Percentiles rank a stretch among this genome's conserved stretches.
phyloP scores from a whole-genome alignment of 2,329 filamentous ascomycete species.

The Scorias spongiosa region DNA sequence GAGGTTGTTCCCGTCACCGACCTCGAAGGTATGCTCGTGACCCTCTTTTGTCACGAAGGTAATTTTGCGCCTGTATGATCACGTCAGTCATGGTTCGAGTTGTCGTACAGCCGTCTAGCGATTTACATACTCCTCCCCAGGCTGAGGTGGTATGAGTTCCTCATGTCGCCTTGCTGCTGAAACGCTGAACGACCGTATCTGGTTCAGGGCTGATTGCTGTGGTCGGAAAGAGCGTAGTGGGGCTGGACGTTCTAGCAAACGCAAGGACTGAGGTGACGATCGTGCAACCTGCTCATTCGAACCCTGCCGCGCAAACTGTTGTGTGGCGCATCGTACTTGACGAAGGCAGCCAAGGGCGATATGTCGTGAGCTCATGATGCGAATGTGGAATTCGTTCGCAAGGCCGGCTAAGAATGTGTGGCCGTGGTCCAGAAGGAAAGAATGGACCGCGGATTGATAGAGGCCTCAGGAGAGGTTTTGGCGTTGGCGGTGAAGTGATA shows the following conservation, averaged over 20 bases:
- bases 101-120: too few relatives aligned
- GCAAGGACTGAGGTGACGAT: too few relatives aligned
- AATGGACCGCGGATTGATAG: too few relatives aligned
- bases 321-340: neutral
- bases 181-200: slow-evolving; percentile 46
- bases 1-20: slow-evolving; percentile 77
- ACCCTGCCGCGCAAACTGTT: neutral
- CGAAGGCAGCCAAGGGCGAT: neutral
- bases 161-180: slow-evolving; percentile 51
- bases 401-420: too few relatives aligned
- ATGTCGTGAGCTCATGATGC: neutral
- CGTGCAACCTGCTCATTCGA: neutral
- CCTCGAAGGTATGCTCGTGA: slow-evolving; percentile 58
- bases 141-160: slow-evolving; percentile 68
- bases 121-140: slow-evolving; percentile 54
- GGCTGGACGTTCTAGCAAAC: too few relatives aligned
- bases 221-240: too few relatives aligned
- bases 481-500: too few relatives aligned
- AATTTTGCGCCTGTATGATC: slow-evolving; percentile 43
- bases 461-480: too few relatives aligned
- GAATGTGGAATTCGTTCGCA: too few relatives aligned
- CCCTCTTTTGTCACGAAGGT: slow-evolving; percentile 92
- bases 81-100: slow-evolving; percentile 28
- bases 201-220: too few relatives aligned
- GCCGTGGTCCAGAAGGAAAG: too few relatives aligned